A percentile compares a stretch with the other conserved stretches of the same genome.
Conservation (phyloP, 2,329 filamentous ascomycete genomes). For the Shiraia bambusicola region DNA sequence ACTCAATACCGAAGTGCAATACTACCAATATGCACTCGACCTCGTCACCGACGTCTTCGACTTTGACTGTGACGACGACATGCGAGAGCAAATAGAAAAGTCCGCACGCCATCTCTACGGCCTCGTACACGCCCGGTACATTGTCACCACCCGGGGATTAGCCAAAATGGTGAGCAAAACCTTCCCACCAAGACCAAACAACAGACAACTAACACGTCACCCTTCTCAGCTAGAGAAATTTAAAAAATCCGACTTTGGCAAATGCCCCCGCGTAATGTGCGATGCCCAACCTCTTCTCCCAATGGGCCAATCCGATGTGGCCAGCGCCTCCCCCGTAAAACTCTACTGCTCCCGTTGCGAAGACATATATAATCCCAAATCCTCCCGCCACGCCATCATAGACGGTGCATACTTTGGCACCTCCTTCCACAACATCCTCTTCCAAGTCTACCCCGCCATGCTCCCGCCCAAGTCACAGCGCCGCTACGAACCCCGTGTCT, state of each 20-base stretch:
- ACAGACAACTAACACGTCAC: conserved; percentile 12
- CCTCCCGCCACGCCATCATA: conserved; percentile 88
- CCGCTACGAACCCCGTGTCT: conserved; percentile 86
- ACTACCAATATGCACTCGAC: conserved; percentile 98
- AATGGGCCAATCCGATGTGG: conserved; percentile 88
- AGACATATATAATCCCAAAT: conserved; percentile 98
- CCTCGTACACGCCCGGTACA: conserved; percentile 92
- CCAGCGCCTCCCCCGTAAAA: conserved; percentile 87
- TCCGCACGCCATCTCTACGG: conserved; percentile 94
- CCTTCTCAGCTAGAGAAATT: conserved; percentile 90
- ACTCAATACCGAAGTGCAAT: conserved; percentile 94
- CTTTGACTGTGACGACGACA: conserved; percentile 96
- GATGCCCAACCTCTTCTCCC: conserved; percentile 89
- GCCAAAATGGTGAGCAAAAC: conserved; percentile 79
- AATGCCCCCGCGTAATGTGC: conserved; percentile 95
- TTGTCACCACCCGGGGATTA: conserved; percentile 90
- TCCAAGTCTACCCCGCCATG: conserved; percentile 93
- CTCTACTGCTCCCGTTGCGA: conserved; percentile 97
- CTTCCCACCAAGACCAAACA: not conserved
- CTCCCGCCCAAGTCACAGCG: conserved; percentile 82
- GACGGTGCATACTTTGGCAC: conserved; percentile 98
- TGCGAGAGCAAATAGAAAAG: conserved; percentile 97
- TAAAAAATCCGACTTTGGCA: conserved; percentile 96
- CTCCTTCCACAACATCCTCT: conserved; percentile 98
- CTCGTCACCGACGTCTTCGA: conserved; percentile 98